phyloP scores from a whole-genome alignment of 495 filamentous ascomycete genomes.

The Aspergillus indologenus region DNA sequence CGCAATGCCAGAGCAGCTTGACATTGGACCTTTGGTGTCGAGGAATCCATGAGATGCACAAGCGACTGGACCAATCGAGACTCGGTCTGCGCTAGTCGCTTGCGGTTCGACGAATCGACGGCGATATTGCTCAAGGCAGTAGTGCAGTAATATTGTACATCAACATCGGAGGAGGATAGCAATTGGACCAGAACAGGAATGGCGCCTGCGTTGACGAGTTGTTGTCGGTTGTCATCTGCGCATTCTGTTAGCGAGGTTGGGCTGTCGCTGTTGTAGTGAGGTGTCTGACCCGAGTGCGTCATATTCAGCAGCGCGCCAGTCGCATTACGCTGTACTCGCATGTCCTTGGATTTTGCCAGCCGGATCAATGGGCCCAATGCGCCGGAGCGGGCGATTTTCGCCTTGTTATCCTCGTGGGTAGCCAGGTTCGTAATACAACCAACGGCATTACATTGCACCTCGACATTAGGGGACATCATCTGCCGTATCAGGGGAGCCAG shows the following conservation, averaged over 20 bases:
- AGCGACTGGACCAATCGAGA: constrained; percentile 85
- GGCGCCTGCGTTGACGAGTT: constrained; percentile 92
- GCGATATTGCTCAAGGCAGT: constrained; percentile 98
- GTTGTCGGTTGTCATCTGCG: constrained; percentile 94
- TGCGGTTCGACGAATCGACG: constrained; percentile 86
- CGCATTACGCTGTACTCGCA: constrained; percentile 96
- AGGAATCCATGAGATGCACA: constrained; percentile 94
- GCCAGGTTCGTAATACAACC: constrained; percentile 98
- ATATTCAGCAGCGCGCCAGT: constrained; percentile 96
- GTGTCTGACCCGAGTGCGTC: constrained; percentile 87
- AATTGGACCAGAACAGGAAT: constrained; percentile 96
- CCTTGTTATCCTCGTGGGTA: constrained; percentile 98
- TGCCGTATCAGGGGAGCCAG: constrained; percentile 90
- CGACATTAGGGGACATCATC: constrained; percentile 98
- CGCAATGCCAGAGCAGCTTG: constrained; percentile 92
- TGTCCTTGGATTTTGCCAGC: constrained; percentile 94
- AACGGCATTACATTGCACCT: constrained; percentile 98
- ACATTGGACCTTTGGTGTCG: constrained; percentile 96
- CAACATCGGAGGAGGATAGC: constrained; percentile 85
- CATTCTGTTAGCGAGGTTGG: constrained; percentile 5
- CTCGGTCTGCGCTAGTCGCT: constrained; percentile 84
- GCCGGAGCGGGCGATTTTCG: constrained; percentile 94
- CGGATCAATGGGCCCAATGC: constrained; percentile 86
- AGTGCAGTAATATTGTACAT: constrained; percentile 99
- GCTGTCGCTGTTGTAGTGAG: neutral